phyloP scores from a whole-genome alignment of 139 green algal genomes.

The Chlorella sp. region DNA sequence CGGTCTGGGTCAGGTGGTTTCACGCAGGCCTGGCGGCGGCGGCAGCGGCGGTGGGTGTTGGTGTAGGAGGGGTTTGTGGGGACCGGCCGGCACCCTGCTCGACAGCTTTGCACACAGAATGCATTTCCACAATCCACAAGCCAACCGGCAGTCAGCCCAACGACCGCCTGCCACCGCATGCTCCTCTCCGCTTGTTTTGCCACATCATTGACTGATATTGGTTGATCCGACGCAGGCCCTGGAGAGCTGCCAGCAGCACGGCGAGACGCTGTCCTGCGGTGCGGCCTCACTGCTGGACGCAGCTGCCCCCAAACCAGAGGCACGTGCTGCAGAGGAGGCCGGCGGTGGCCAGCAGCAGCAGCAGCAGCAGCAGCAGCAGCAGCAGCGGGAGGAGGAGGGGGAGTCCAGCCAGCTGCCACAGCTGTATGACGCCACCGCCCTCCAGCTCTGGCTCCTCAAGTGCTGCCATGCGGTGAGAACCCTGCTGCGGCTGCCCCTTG shows the following conservation, averaged over 20 bases:
- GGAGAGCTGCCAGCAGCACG: conserved; percentile 54
- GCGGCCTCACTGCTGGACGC: conserved; percentile 52
- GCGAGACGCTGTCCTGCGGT: conserved; percentile 37
- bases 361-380: background rate
- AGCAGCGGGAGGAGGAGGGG: background rate
- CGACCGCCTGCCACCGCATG: too few relatives aligned
- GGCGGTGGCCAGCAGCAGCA: background rate
- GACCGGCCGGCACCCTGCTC: background rate
- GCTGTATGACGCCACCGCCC: conserved; percentile 50
- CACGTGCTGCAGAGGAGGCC: background rate
- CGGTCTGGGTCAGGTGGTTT: too few relatives aligned
- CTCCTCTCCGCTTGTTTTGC: too few relatives aligned
- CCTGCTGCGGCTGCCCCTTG: too few relatives aligned
- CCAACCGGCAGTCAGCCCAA: too few relatives aligned
- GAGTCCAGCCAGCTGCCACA: background rate
- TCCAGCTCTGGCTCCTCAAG: conserved; percentile 91
- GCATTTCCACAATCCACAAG: too few relatives aligned
- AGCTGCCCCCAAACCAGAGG: background rate
- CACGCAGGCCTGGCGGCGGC: too few relatives aligned
- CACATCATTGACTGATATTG: too few relatives aligned
- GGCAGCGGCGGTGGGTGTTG: too few relatives aligned
- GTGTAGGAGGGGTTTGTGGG: background rate
- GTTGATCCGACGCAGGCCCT: conserved; percentile 42
- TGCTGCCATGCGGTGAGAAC: conserved; percentile 64
- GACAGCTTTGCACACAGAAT: background rate